Base-by-base conservation (phyloP, 2,329 filamentous ascomycete species). In the Claviceps africana region DNA sequence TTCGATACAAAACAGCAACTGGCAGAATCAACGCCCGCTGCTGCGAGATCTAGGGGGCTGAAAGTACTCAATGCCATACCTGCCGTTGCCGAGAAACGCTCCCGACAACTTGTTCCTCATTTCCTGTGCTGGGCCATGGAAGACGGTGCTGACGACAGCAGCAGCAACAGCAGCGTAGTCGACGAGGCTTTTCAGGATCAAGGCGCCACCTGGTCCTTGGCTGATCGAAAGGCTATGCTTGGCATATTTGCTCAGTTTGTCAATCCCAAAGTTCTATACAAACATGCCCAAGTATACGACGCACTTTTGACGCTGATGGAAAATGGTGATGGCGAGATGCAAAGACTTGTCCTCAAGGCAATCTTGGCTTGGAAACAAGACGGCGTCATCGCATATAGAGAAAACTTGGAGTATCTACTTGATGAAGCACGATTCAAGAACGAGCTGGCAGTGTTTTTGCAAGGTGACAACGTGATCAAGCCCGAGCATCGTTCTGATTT, bases 341-440 rank as follows among this genome's bases (percentile, higher is more conserved):
- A 98, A 65, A 91, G 85, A 58, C 79, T 84, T 46, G 83, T 89
- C 0, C 74, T 98, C 37, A 90, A 89, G 65, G 86, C 85, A 9
- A 79, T 98, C 8, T 74, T 96, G 50, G 81, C 88, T 0, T 98
- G 93, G 91, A 97, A 95, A 65, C 79, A 86, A 53, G 76, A 83
- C 2, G 81, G 77, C 9, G 74, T 98, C 48, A 77, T 77, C 54
- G 76, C 82, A 0, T 95, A 97, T 62, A 81, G 89, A 60, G 89
- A 96, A 59, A 88, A 90, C 59, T 69, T 98, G 25, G 77, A 88
- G 56, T 90, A 88, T 59, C 74, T 98, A 2, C 77, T 97, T 9
- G 93, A 98, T 58, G 93, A 97, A 56, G 83, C 86, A 25, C 80
- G 87, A 48, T 95, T 97, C 69, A 88, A 89, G 62, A 93, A 97